phyloP scores from a whole-genome alignment of 352 stramenopile species.

The Thalassiosira hispida region DNA sequence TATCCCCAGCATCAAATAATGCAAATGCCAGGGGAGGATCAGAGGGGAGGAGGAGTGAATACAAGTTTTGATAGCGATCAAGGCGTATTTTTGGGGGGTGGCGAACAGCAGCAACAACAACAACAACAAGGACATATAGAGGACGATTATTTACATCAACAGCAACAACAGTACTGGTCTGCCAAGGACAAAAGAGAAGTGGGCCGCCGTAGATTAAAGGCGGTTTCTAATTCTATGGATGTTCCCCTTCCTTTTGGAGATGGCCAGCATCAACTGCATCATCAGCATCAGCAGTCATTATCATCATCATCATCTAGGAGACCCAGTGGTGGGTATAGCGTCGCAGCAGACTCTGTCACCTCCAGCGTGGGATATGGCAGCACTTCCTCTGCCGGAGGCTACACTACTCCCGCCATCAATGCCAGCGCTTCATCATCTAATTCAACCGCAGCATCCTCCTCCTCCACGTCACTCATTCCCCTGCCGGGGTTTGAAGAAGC shows the following conservation, averaged over 20 bases:
- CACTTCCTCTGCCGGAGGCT: too few relatives aligned
- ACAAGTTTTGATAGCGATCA: not conserved
- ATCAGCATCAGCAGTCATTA: not conserved
- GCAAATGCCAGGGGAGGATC: too few relatives aligned
- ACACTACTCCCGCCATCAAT: not conserved
- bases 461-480: conserved; percentile 9
- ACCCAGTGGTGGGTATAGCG: too few relatives aligned
- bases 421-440: not conserved
- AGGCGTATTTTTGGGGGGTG: too few relatives aligned
- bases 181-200: not conserved
- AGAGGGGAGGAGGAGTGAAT: too few relatives aligned
- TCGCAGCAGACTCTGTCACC: too few relatives aligned
- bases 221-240: not conserved
- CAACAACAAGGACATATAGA: conserved; percentile 1
- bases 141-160: not conserved
- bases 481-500: conserved; percentile 33
- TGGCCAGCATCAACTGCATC: not conserved
- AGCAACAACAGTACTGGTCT: not conserved
- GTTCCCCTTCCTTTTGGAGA: not conserved
- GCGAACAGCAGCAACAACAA: conserved; percentile 6
- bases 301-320: too few relatives aligned
- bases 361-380: too few relatives aligned
- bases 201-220: not conserved
- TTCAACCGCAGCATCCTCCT: not conserved
- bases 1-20: too few relatives aligned